These are phyloP conservation scores for Chytriomyces hyalinus DNA, from an alignment of 192 early-diverging fungal species.

Conservation along the genomic window DNA sequence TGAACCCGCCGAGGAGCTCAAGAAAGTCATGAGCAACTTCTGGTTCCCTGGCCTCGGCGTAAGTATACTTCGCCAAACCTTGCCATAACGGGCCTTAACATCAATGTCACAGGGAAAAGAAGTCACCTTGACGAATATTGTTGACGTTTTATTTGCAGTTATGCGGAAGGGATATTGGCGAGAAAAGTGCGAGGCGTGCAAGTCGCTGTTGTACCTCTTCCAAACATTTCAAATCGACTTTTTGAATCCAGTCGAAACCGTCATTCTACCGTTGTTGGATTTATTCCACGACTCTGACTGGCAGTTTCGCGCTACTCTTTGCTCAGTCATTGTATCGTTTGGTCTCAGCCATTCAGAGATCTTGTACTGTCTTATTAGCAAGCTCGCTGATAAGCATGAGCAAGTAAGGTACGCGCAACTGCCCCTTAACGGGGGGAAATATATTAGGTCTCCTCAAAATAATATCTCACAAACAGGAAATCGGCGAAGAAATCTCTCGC, in stretches of 20 bases:
- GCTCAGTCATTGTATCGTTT: slow-evolving; percentile 38
- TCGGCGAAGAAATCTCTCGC: slow-evolving; percentile 46
- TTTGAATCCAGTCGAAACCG: slow-evolving; percentile 34
- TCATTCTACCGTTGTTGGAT: slow-evolving; percentile 46
- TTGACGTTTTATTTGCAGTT: slow-evolving; percentile 37
- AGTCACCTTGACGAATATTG: slow-evolving; percentile 35
- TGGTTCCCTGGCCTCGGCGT: slow-evolving; percentile 57
- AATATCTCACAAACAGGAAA: slow-evolving; percentile 24
- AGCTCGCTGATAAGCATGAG: slow-evolving; percentile 43
- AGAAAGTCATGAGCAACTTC: slow-evolving; percentile 35
- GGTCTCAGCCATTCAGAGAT: slow-evolving; percentile 40
- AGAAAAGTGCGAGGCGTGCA: slow-evolving; percentile 34
- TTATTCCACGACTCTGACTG: slow-evolving; percentile 44
- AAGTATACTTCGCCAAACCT: slow-evolving; percentile 7
- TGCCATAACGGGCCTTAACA: background rate
- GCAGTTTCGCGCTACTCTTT: slow-evolving; percentile 50
- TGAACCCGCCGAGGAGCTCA: slow-evolving; percentile 38
- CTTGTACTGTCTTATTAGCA: slow-evolving; percentile 37
- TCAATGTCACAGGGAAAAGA: slow-evolving; percentile 35
- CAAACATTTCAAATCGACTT: slow-evolving; percentile 51
- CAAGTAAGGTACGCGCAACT: slow-evolving; percentile 29
- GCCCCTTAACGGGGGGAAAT: background rate
- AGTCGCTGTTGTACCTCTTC: slow-evolving; percentile 33
- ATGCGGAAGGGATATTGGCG: slow-evolving; percentile 32
- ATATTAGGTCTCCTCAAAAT: background rate